Evolutionary conservation across 148 eudicot genomes (phyloP).

Genomic region (Vaccinium corymbosum): DNA sequence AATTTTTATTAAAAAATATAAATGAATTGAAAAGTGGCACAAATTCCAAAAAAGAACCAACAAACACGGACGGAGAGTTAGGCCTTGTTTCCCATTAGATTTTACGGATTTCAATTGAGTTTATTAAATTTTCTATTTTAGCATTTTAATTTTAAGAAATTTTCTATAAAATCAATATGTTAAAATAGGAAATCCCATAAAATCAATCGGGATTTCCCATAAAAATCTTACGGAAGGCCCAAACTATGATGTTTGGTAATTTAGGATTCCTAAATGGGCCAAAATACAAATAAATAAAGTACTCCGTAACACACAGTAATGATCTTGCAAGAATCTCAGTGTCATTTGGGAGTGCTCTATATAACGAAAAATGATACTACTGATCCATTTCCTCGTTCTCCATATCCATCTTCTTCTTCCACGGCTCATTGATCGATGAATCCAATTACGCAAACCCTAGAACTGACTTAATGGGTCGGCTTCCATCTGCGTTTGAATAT

Average conservation of each 20-base stretch:
- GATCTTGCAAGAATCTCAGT: not conserved
- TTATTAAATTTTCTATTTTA: too few species aligned
- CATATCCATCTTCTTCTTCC: conserved; percentile 12
- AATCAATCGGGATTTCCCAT: too few species aligned
- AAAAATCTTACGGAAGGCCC: not conserved
- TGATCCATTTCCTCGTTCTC: not conserved
- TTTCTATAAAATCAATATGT: too few species aligned
- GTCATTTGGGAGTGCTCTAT: not conserved
- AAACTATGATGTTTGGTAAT: not conserved
- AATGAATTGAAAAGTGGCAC: too few species aligned
- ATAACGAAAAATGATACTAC: not conserved
- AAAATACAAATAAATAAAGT: not conserved
- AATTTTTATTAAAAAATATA: too few species aligned
- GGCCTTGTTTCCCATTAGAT: too few species aligned
- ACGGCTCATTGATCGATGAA: conserved; percentile 11
- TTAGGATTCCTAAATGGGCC: not conserved
- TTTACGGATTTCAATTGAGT: too few species aligned
- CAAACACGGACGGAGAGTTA: too few species aligned
- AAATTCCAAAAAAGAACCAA: too few species aligned
- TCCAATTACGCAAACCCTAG: conserved; percentile 38
- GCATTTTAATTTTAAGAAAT: too few species aligned
- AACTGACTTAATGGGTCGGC: conserved; percentile 21
- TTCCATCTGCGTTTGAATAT: conserved; percentile 18
- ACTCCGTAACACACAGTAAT: not conserved
- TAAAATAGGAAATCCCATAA: too few species aligned